phyloP scores from a whole-genome alignment of 2,329 filamentous ascomycete genomes.

The Diatrype stigma region DNA sequence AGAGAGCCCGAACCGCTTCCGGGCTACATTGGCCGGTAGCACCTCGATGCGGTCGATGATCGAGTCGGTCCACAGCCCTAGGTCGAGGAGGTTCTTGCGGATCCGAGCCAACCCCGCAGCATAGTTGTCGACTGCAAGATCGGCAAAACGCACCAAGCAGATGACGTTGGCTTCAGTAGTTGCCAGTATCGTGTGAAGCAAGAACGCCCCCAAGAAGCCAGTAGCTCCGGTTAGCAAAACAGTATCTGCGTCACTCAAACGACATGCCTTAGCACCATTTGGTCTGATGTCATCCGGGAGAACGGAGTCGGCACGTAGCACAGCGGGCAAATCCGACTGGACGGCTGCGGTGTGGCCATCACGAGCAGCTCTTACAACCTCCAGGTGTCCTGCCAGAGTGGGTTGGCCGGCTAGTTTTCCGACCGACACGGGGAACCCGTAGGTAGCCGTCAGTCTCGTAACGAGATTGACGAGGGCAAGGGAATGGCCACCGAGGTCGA shows the following conservation, averaged over 20 bases:
- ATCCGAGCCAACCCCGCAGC: conserved; percentile 68
- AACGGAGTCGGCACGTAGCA: conserved; percentile 61
- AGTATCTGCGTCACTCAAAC: conserved; percentile 62
- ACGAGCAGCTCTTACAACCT: conserved; percentile 65
- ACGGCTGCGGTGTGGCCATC: conserved; percentile 71
- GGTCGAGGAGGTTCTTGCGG: conserved; percentile 71
- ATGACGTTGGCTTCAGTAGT: conserved; percentile 65
- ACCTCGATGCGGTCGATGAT: conserved; percentile 77
- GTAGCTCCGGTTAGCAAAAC: conserved; percentile 72
- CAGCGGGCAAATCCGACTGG: conserved; percentile 68
- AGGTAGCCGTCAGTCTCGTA: conserved; percentile 63
- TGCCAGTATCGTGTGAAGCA: conserved; percentile 65
- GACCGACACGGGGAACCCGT: conserved; percentile 70
- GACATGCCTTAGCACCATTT: conserved; percentile 46
- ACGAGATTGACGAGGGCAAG: conserved; percentile 73
- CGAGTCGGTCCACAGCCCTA: conserved; percentile 72
- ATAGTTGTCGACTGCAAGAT: conserved; percentile 60
- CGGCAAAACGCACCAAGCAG: conserved; percentile 69
- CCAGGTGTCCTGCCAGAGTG: conserved; percentile 68
- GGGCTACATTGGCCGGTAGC: conserved; percentile 67
- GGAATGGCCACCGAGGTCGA: conserved; percentile 76
- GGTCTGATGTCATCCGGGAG: conserved; percentile 68
- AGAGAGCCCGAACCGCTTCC: conserved; percentile 64
- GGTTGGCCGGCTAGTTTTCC: conserved; percentile 66
- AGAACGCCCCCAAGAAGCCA: conserved; percentile 71